phyloP scores from a whole-genome alignment of 257 asterid genomes.

The Solanum dulcamara region DNA sequence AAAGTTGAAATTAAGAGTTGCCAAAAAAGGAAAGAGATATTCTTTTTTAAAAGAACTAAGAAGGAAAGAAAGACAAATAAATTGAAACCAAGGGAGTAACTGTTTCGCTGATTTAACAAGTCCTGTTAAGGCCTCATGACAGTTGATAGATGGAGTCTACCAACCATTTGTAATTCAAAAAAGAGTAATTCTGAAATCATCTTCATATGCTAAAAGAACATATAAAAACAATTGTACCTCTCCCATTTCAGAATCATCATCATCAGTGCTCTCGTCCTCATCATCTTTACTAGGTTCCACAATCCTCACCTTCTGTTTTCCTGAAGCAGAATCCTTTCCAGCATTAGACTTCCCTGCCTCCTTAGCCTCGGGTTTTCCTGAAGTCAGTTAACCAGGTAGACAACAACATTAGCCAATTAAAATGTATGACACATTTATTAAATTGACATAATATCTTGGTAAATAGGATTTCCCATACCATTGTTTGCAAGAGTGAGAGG shows the following conservation, averaged over 20 bases:
- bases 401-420: neutral
- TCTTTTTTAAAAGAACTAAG: neutral
- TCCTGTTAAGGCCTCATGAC: neutral
- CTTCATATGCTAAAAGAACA: no score
- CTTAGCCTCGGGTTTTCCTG: neutral
- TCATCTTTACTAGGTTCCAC: conserved; percentile 2
- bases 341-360: conserved; percentile 4
- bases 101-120: neutral
- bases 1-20: neutral
- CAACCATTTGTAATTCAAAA: neutral
- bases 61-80: neutral
- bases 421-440: neutral
- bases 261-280: conserved; percentile 1
- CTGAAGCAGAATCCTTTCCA: conserved; percentile 1
- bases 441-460: neutral
- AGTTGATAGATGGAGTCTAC: neutral
- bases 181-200: neutral
- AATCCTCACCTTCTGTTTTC: conserved; percentile 3
- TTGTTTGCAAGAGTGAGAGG: neutral
- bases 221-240: neutral
- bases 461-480: neutral
- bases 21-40: neutral
- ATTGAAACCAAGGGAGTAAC: neutral
- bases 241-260: neutral
- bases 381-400: neutral